Conservation (phyloP, 1,284 basidiomycete species). For the Melampsora abietis-canadensis region DNA sequence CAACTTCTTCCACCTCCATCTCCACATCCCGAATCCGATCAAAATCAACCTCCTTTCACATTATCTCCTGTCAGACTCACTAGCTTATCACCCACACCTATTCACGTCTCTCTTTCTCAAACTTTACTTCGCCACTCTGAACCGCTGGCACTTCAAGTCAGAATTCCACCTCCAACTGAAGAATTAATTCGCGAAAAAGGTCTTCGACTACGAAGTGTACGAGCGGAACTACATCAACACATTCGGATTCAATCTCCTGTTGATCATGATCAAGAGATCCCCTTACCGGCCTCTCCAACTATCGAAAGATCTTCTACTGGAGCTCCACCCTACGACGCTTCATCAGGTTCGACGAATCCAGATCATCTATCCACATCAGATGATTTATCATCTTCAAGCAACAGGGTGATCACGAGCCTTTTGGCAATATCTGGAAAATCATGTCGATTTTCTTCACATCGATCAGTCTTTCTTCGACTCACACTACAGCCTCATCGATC, state of each 20-base stretch:
- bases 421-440: slow-evolving; percentile 35
- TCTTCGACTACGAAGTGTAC: slow-evolving; percentile 20
- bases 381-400: neutral
- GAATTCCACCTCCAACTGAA: slow-evolving; percentile 34
- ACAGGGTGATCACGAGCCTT: neutral
- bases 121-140: slow-evolving; percentile 27
- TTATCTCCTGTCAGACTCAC: slow-evolving; percentile 17
- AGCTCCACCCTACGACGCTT: neutral
- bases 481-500: slow-evolving; percentile 8
- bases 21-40: neutral
- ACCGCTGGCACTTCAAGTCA: slow-evolving; percentile 21
- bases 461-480: slow-evolving; percentile 26
- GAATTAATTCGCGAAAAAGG: slow-evolving; percentile 31
- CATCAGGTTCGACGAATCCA: neutral
- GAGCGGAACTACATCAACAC: slow-evolving; percentile 26
- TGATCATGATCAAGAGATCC: neutral
- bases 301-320: neutral
- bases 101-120: slow-evolving; percentile 23
- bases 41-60: neutral
- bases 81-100: slow-evolving; percentile 14
- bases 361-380: neutral
- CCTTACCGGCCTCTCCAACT: neutral
- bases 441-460: slow-evolving; percentile 25
- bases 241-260: slow-evolving; percentile 1
- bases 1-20: slow-evolving; percentile 3